Conservation (phyloP, 768 basidiomycete genomes). For the Tremella mesenterica region DNA sequence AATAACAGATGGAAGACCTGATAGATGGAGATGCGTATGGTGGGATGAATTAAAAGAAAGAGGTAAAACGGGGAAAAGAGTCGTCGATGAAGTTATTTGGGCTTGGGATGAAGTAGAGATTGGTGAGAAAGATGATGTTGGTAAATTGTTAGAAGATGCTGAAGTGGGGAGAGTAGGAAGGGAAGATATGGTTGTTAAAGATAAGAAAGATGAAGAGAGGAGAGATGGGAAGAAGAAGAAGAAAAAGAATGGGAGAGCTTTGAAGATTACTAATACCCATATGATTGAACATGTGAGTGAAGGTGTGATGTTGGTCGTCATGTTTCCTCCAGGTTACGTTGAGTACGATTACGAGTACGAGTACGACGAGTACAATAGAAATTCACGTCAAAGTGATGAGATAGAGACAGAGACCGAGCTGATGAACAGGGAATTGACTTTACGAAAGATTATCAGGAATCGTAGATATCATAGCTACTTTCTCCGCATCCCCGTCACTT, state of each 20-base stretch:
- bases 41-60: slow-evolving; percentile 34
- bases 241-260: slow-evolving; percentile 4
- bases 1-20: slow-evolving; percentile 15
- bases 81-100: slow-evolving; percentile 19
- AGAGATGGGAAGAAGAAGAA: slow-evolving; percentile 14
- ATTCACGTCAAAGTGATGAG: too few species aligned
- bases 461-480: too few species aligned
- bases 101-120: slow-evolving; percentile 15
- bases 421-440: slow-evolving; percentile 21
- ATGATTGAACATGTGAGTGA: slow-evolving; percentile 15
- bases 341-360: background rate
- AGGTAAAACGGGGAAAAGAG: slow-evolving; percentile 27
- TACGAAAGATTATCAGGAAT: slow-evolving; percentile 20
- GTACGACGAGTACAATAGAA: background rate
- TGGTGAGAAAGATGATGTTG: slow-evolving; percentile 19
- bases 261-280: slow-evolving; percentile 23
- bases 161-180: background rate
- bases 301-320: background rate
- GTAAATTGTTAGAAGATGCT: slow-evolving; percentile 7
- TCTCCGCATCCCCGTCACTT: too few species aligned
- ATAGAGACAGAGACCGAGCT: background rate
- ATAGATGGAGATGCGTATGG: slow-evolving; percentile 24
- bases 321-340: background rate
- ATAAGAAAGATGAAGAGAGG: background rate
- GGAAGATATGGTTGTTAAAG: background rate